phyloP scores from a whole-genome alignment of 2,329 filamentous ascomycete species.

The Diaporthe citriasiana region DNA sequence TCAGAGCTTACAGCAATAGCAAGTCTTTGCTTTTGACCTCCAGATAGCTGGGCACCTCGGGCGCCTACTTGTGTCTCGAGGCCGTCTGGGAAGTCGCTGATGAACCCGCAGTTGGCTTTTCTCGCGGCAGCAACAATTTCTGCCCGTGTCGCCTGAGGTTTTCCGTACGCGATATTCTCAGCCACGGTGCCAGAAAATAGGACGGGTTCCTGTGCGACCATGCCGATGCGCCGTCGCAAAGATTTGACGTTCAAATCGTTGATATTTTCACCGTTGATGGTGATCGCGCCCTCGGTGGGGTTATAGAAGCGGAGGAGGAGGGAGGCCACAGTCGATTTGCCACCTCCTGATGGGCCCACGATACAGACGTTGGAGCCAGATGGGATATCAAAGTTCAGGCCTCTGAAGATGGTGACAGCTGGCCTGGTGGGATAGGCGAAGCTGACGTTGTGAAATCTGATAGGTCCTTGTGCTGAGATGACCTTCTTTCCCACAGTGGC shows the following conservation, averaged over 20 bases:
- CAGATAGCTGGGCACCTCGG: conserved; percentile 91
- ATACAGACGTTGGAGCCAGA: conserved; percentile 96
- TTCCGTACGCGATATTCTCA: conserved; percentile 93
- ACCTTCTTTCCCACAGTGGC: conserved; percentile 87
- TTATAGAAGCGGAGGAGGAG: conserved; percentile 92
- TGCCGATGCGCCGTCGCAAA: conserved; percentile 89
- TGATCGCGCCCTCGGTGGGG: conserved; percentile 81
- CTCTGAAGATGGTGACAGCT: conserved; percentile 90
- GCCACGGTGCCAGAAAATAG: conserved; percentile 88
- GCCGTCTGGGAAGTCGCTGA: conserved; percentile 95
- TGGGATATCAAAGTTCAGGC: conserved; percentile 90
- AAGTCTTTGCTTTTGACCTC: conserved; percentile 97
- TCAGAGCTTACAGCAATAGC: conserved; percentile 77
- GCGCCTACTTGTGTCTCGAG: conserved; percentile 95
- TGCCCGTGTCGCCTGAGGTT: conserved; percentile 79
- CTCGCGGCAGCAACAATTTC: conserved; percentile 90
- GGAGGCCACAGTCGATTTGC: conserved; percentile 96
- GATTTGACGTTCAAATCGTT: conserved; percentile 93
- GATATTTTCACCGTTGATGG: conserved; percentile 88
- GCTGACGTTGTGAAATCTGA: conserved; percentile 86
- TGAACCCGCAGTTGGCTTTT: conserved; percentile 96
- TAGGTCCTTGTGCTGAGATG: conserved; percentile 86
- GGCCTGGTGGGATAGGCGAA: conserved; percentile 96
- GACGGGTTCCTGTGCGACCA: conserved; percentile 96
- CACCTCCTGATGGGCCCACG: conserved; percentile 94